Conservation (phyloP, 2,329 filamentous ascomycete species). For the Sclerotiophoma versabilis region DNA sequence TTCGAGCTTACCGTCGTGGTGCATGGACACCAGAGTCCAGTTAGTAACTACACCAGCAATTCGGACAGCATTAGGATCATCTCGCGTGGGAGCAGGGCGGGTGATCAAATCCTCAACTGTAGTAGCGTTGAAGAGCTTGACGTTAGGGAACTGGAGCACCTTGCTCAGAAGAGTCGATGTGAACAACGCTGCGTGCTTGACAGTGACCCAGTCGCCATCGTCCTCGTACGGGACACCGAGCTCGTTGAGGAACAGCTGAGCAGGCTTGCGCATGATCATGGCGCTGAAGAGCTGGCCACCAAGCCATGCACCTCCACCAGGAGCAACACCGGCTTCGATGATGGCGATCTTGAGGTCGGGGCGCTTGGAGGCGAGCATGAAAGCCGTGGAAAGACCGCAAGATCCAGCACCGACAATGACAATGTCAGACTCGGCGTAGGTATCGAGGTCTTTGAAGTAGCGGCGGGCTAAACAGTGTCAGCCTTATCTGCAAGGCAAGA, state of each 20-base stretch:
- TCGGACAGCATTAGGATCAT: slow-evolving; percentile 63
- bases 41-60: slow-evolving; percentile 93
- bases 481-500: neutral
- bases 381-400: slow-evolving; percentile 84
- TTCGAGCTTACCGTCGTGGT: slow-evolving; percentile 31
- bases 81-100: slow-evolving; percentile 59
- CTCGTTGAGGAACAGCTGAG: slow-evolving; percentile 82
- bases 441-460: slow-evolving; percentile 90
- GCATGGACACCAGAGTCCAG: slow-evolving; percentile 88
- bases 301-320: slow-evolving; percentile 86
- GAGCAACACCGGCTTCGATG: slow-evolving; percentile 85
- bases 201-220: slow-evolving; percentile 86
- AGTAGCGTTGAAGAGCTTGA: slow-evolving; percentile 97
- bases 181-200: slow-evolving; percentile 93
- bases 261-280: slow-evolving; percentile 95
- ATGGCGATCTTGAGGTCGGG: slow-evolving; percentile 92
- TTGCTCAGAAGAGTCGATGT: slow-evolving; percentile 85
- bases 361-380: slow-evolving; percentile 80
- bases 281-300: slow-evolving; percentile 93
- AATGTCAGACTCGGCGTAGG: slow-evolving; percentile 89
- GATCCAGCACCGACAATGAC: slow-evolving; percentile 92
- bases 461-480: slow-evolving; percentile 62
- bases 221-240: slow-evolving; percentile 86
- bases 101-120: slow-evolving; percentile 93
- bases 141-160: slow-evolving; percentile 84